Evolutionary conservation across 441 rosid genomes (phyloP).

Genomic region (Raphanus hybrid): DNA sequence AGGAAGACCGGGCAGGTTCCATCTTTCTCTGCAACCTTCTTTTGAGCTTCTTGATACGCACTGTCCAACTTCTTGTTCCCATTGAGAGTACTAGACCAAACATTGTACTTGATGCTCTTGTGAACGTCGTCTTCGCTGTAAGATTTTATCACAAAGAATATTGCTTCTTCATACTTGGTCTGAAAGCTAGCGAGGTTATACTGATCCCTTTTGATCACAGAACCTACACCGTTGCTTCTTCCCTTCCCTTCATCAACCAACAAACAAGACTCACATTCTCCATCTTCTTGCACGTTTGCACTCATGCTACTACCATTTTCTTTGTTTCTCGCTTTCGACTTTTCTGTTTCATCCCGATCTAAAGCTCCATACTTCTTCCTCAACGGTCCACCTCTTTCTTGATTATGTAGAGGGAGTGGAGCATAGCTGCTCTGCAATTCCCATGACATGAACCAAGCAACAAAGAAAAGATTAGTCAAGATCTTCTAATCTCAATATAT

Average conservation of each 20-base stretch:
- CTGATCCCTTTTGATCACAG: conserved; percentile 44
- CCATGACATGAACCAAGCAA: conserved; percentile 6
- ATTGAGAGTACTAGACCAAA: conserved; percentile 60
- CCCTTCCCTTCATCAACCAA: conserved; percentile 40
- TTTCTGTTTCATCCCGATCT: conserved; percentile 46
- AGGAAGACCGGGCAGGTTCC: conserved; percentile 54
- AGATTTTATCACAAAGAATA: conserved; percentile 56
- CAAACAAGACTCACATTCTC: conserved; percentile 46
- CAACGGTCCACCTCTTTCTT: conserved; percentile 43
- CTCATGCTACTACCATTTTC: conserved; percentile 11
- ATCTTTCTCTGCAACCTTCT: conserved; percentile 42
- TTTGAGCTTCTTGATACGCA: conserved; percentile 51
- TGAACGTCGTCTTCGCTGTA: conserved; percentile 59
- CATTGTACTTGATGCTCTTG: conserved; percentile 59
- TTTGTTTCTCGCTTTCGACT: conserved; percentile 46
- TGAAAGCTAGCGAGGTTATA: conserved; percentile 49
- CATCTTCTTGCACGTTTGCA: conserved; percentile 13
- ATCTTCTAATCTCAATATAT: neutral
- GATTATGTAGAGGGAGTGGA: conserved; percentile 32
- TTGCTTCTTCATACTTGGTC: conserved; percentile 49
- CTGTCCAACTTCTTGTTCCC: conserved; percentile 54
- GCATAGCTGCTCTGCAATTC: conserved; percentile 37
- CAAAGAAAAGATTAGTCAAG: neutral
- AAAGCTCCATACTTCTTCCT: conserved; percentile 19
- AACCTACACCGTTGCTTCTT: conserved; percentile 40